Percentiles rank a stretch among this genome's conserved stretches.
Evolutionary conservation across 129 eudicot genomes (phyloP).

Genomic region (Silybum marianum): DNA sequence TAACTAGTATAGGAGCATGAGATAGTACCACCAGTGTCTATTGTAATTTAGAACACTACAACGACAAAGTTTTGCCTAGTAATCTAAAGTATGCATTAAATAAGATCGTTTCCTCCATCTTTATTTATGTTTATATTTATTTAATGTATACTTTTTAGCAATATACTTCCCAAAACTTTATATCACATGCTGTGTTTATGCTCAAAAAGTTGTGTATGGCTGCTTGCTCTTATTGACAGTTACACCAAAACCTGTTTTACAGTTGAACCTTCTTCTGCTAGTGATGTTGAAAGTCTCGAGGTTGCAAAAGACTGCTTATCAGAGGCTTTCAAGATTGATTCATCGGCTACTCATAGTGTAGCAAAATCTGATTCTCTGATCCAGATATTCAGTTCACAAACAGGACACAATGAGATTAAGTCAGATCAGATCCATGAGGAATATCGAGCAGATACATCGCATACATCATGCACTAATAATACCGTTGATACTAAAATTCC

Average conservation of each 20-base stretch:
- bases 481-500: conserved; percentile 26
- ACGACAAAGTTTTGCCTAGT: no score
- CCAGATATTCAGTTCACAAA: conserved; percentile 52
- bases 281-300: conserved; percentile 80
- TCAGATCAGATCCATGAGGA: conserved; percentile 32
- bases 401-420: conserved; percentile 30
- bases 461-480: conserved; percentile 40
- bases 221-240: conserved; percentile 4
- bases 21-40: no score
- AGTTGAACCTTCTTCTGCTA: conserved; percentile 79
- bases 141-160: background rate
- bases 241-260: conserved; percentile 30
- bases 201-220: background rate
- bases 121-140: background rate
- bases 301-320: conserved; percentile 80
- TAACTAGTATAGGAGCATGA: no score
- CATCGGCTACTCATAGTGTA: conserved; percentile 32
- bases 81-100: background rate
- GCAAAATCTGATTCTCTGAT: conserved; percentile 57
- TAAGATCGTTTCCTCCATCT: background rate
- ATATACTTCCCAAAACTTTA: background rate
- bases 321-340: conserved; percentile 70
- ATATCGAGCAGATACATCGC: conserved; percentile 36
- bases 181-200: conserved; percentile 1
- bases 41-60: no score